These are phyloP conservation scores for Penicillium sp. DNA, from an alignment of 2,329 filamentous ascomycete species.

Conservation along the genomic window DNA sequence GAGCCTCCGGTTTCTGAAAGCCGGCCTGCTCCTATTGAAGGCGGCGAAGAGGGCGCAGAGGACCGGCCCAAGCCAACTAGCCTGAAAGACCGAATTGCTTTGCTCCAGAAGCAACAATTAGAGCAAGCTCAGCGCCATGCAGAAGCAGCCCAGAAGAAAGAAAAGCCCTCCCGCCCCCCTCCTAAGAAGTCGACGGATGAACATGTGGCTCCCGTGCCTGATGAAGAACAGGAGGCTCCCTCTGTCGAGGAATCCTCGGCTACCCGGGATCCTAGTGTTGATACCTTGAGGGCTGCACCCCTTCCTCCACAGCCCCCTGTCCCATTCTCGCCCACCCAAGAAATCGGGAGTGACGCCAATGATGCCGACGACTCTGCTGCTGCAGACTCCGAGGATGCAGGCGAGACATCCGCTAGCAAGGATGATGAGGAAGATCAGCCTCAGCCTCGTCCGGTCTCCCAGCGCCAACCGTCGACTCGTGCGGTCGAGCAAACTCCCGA, in stretches of 20 bases:
- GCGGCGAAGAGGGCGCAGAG: slow-evolving; percentile 59
- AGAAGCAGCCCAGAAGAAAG: slow-evolving; percentile 75
- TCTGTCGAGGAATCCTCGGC: slow-evolving; percentile 35
- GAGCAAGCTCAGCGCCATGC: slow-evolving; percentile 83
- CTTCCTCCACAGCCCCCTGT: slow-evolving; percentile 39
- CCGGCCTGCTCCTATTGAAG: slow-evolving; percentile 40
- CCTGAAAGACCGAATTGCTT: slow-evolving; percentile 90
- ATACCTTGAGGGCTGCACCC: slow-evolving; percentile 34
- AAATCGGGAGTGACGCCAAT: slow-evolving; percentile 61
- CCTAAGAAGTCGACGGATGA: slow-evolving; percentile 63
- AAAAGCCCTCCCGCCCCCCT: slow-evolving; percentile 77
- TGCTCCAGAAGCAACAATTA: slow-evolving; percentile 89
- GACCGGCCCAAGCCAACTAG: slow-evolving; percentile 89
- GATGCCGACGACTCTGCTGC: slow-evolving; percentile 66
- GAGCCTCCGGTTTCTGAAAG: slow-evolving; percentile 39
- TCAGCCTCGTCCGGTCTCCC: slow-evolving; percentile 17
- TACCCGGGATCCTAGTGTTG: slow-evolving; percentile 38
- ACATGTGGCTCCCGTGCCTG: slow-evolving; percentile 26
- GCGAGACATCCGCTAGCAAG: slow-evolving; percentile 64
- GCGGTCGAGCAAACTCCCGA: slow-evolving; percentile 42
- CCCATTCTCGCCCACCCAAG: slow-evolving; percentile 47
- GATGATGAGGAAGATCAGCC: slow-evolving; percentile 70
- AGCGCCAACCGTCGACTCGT: slow-evolving; percentile 19
- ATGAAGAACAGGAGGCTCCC: slow-evolving; percentile 31
- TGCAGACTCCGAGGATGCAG: slow-evolving; percentile 63